These are phyloP conservation scores for Schizophyllum commune DNA, from an alignment of 1,284 basidiomycete genomes.

Conservation along the genomic window DNA sequence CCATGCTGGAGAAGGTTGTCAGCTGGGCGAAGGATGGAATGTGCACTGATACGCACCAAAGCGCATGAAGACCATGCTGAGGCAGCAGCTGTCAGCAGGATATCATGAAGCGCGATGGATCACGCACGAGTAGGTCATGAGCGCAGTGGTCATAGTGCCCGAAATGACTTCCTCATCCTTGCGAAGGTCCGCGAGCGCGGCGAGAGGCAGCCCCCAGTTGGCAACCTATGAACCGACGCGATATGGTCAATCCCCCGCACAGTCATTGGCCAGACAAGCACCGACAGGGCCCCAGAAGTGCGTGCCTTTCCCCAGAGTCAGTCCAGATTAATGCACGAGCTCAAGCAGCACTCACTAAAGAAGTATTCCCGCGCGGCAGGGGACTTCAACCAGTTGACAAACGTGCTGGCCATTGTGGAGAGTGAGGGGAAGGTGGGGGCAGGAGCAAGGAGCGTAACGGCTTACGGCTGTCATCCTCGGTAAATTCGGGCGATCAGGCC, in stretches of 20 bases:
- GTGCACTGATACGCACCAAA: conserved; percentile 54
- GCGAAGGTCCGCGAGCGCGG: conserved; percentile 80
- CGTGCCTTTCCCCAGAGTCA: conserved; percentile 50
- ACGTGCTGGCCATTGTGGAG: conserved; percentile 64
- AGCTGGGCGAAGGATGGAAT: neutral
- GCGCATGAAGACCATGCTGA: conserved; percentile 88
- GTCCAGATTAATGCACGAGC: conserved; percentile 10
- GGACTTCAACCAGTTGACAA: conserved; percentile 80
- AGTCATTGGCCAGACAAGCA: conserved; percentile 7
- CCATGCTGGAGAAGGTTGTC: conserved; percentile 60
- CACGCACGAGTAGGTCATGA: conserved; percentile 86
- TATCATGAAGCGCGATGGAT: conserved; percentile 3
- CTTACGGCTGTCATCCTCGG: neutral
- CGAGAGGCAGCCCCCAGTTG: conserved; percentile 94
- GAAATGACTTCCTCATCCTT: conserved; percentile 96
- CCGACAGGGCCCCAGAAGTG: conserved; percentile 94
- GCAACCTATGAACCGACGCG: conserved; percentile 54
- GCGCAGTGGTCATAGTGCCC: conserved; percentile 88
- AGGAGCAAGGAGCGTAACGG: conserved; percentile 5
- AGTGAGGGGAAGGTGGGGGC: conserved; percentile 13
- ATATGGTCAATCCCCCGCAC: conserved; percentile 12
- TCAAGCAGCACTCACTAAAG: conserved; percentile 61
- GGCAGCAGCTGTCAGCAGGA: conserved; percentile 6
- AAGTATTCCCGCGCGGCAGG: conserved; percentile 89
- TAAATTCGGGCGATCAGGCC: neutral